Percentiles rank a stretch among this genome's conserved stretches.
Evolutionary conservation across 257 asterid genomes (phyloP).

Genomic region (Solanum peruvianum): DNA sequence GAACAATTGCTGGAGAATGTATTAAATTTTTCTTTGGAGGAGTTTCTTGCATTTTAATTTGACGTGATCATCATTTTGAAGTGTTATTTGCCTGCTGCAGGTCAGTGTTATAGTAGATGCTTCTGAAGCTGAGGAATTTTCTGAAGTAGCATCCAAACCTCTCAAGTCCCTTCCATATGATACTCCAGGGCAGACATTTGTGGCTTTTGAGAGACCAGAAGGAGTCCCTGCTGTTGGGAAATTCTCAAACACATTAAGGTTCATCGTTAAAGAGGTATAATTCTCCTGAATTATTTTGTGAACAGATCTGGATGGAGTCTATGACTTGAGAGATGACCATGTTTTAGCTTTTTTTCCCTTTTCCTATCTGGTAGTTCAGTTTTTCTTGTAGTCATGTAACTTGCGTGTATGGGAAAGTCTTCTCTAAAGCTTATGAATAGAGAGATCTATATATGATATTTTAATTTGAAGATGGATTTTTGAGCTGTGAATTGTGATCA

Average conservation of each 20-base stretch:
- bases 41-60: not conserved
- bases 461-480: not conserved
- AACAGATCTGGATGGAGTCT: not conserved
- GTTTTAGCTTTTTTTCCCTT: not conserved
- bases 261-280: conserved; percentile 85
- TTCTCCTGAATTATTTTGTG: not conserved
- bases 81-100: conserved; percentile 24
- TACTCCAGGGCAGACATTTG: conserved; percentile 85
- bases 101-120: conserved; percentile 90
- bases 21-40: not conserved
- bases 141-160: conserved; percentile 80
- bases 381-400: not conserved
- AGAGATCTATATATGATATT: not conserved
- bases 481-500: not conserved
- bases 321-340: not conserved
- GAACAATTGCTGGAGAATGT: conserved; percentile 94
- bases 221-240: conserved; percentile 86
- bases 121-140: conserved; percentile 92
- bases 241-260: conserved; percentile 75
- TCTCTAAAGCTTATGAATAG: not conserved
- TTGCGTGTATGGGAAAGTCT: not conserved
- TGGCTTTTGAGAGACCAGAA: conserved; percentile 93
- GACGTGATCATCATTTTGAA: not conserved
- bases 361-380: not conserved
- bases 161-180: conserved; percentile 79